Percentiles rank a stretch among this genome's conserved stretches.
These are phyloP conservation scores for Euphrasia arctica DNA, from an alignment of 305 asterid genomes.

Conservation along the genomic window DNA sequence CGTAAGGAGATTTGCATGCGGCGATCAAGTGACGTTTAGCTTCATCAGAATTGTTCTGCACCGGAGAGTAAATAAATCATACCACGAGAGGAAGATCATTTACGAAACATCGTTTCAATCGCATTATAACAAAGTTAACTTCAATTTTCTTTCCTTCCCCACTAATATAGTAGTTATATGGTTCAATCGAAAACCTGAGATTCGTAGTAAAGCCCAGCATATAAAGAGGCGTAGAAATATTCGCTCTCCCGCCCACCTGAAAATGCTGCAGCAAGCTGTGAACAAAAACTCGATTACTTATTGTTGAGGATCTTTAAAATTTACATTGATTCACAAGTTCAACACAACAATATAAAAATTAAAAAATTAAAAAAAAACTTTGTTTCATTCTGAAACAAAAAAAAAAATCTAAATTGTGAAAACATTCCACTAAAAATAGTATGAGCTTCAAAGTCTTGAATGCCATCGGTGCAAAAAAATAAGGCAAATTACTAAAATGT, in stretches of 20 bases:
- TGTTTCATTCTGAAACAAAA: not conserved
- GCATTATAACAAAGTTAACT: not conserved
- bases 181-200: constrained; percentile 53
- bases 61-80: constrained; percentile 6
- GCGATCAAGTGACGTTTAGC: constrained; percentile 61
- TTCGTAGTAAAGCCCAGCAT: constrained; percentile 83
- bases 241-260: constrained; percentile 53
- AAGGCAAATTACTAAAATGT: not conserved
- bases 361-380: not conserved
- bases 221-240: constrained; percentile 72
- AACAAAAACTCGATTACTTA: constrained; percentile 27
- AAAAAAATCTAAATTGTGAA: not conserved
- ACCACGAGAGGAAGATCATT: not conserved
- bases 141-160: not conserved
- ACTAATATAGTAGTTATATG: not conserved
- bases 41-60: constrained; percentile 57
- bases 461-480: too few relatives aligned
- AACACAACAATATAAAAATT: not conserved
- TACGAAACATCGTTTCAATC: not conserved
- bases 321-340: constrained; percentile 12
- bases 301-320: constrained; percentile 8
- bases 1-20: constrained; percentile 72
- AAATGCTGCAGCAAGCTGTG: constrained; percentile 62
- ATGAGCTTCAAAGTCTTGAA: too few relatives aligned
- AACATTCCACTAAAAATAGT: too few relatives aligned